Conservation (phyloP, 1,139 yeast genomes). For the Taphrina populina region DNA sequence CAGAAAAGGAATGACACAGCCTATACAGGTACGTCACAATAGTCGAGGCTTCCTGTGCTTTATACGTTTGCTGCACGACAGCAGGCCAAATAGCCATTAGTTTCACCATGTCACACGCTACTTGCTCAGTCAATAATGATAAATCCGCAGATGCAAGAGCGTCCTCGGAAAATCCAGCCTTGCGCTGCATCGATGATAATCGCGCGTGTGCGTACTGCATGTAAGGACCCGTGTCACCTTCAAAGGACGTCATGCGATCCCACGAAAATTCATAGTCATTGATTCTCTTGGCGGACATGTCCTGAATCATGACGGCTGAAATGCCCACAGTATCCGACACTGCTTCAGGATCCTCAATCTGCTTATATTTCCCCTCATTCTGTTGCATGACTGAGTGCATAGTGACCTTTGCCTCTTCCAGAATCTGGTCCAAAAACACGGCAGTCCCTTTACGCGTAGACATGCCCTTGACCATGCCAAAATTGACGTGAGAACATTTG, state of each 20-base stretch:
- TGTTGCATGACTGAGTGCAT: conserved; percentile 98
- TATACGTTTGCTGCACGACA: conserved; percentile 74
- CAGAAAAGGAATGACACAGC: conserved; percentile 89
- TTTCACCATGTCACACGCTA: conserved; percentile 72
- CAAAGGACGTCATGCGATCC: conserved; percentile 97
- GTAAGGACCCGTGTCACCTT: conserved; percentile 99
- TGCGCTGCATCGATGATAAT: conserved; percentile 90
- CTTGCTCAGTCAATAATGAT: conserved; percentile 70
- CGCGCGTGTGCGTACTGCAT: conserved; percentile 98
- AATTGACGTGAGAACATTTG: conserved; percentile 76
- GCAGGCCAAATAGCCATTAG: conserved; percentile 90
- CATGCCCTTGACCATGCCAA: conserved; percentile 99
- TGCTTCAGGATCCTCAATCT: conserved; percentile 90
- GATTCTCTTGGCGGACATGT: conserved; percentile 96
- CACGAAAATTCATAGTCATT: conserved; percentile 95
- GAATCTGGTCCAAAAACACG: conserved; percentile 88
- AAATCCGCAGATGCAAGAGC: conserved; percentile 60
- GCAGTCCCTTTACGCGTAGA: conserved; percentile 98
- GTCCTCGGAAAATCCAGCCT: conserved; percentile 50
- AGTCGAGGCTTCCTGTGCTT: conserved; percentile 89
- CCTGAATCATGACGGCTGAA: conserved; percentile 98
- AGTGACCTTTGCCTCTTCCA: conserved; percentile 89
- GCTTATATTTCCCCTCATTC: conserved; percentile 87
- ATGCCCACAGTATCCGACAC: conserved; percentile 96
- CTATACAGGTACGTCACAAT: conserved; percentile 90